Percentiles rank a stretch among this genome's conserved stretches.
These are phyloP conservation scores for Penicillium sp. DNA, from an alignment of 2,329 filamentous ascomycete genomes.

Conservation along the genomic window DNA sequence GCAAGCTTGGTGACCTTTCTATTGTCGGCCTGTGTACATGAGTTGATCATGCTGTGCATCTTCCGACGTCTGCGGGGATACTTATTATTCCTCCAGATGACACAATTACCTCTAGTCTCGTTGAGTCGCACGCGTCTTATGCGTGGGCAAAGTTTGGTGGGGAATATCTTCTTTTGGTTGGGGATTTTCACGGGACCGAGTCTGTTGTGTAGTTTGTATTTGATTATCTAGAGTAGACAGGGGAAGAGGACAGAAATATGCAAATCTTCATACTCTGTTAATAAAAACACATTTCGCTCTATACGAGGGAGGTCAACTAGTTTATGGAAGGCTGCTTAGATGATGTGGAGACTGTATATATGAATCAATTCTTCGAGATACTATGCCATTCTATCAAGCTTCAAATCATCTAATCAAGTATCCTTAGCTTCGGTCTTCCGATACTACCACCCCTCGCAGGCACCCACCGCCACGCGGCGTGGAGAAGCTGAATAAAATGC, in stretches of 20 bases:
- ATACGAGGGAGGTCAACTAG: neutral
- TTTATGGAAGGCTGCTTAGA: neutral
- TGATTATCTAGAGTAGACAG: slow-evolving; percentile 25
- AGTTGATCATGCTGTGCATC: slow-evolving; percentile 79
- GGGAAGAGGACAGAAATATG: neutral
- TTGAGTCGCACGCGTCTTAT: slow-evolving; percentile 69
- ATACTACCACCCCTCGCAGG: neutral
- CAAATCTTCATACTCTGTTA: neutral
- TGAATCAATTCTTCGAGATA: neutral
- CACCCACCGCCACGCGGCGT: neutral
- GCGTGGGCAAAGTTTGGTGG: slow-evolving; percentile 68
- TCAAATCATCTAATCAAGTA: neutral
- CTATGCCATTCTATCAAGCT: neutral
- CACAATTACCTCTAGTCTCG: slow-evolving; percentile 72
- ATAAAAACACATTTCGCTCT: neutral
- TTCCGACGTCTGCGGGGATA: slow-evolving; percentile 57
- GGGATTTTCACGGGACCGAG: slow-evolving; percentile 79
- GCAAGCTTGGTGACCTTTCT: slow-evolving; percentile 80
- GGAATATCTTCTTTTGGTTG: slow-evolving; percentile 79
- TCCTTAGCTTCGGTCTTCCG: neutral
- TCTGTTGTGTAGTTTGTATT: slow-evolving; percentile 60
- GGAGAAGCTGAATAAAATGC: neutral
- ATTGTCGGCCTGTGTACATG: slow-evolving; percentile 72
- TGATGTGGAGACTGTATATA: neutral
- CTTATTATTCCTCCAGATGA: slow-evolving; percentile 67